Evolutionary conservation across 192 early-diverging fungal species (phyloP).

Genomic region (Rhizoclosmatium sp.): DNA sequence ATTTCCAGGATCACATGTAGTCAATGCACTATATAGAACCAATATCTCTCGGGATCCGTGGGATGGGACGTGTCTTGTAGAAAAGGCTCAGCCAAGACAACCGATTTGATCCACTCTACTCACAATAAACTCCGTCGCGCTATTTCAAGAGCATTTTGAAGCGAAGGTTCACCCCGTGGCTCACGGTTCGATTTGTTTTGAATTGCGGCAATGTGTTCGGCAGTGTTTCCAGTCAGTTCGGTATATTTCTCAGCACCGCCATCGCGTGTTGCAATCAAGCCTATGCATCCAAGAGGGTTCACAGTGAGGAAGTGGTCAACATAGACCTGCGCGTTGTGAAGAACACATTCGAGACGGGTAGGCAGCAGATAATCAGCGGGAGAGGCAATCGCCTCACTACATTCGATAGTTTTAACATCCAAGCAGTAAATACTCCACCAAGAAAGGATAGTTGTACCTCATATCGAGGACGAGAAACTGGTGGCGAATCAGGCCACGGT

Average conservation of each 20-base stretch:
- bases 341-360: conserved; percentile 76
- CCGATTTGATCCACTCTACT: neutral
- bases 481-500: conserved; percentile 66
- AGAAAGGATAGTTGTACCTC: conserved; percentile 41
- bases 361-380: conserved; percentile 65
- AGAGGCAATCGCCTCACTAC: conserved; percentile 71
- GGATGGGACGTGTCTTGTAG: conserved; percentile 75
- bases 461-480: conserved; percentile 84
- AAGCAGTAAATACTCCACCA: neutral
- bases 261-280: conserved; percentile 83
- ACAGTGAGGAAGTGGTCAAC: conserved; percentile 93
- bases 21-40: conserved; percentile 86
- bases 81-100: neutral
- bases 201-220: conserved; percentile 79
- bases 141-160: conserved; percentile 92
- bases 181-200: conserved; percentile 72
- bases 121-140: conserved; percentile 72
- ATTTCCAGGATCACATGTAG: conserved; percentile 93
- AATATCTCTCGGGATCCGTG: conserved; percentile 91
- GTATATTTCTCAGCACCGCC: conserved; percentile 85
- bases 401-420: neutral
- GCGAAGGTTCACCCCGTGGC: conserved; percentile 82
- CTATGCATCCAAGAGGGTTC: conserved; percentile 91
- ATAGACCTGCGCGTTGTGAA: conserved; percentile 73
- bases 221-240: conserved; percentile 83